Base-by-base conservation (phyloP, 805 yeast genomes). In the Cyberlindnera americana region DNA sequence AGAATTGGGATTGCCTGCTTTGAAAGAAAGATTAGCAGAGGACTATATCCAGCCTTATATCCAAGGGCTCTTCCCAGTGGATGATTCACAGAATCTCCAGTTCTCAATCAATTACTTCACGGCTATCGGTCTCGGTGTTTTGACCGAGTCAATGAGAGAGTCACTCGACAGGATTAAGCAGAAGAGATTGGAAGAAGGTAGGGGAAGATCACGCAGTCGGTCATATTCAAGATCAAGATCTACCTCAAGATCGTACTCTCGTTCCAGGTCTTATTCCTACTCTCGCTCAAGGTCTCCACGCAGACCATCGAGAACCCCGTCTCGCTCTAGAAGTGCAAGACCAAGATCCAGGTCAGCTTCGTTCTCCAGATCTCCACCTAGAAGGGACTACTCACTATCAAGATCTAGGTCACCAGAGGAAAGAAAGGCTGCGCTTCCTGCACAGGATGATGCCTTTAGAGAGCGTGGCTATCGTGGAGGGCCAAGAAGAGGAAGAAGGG, bases 31-130 rank as follows among this genome's bases (percentile, higher is more conserved):
- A 33, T 53, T 86, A 6, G 50, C 61, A 3, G 85, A 83, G 43
- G 73, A 70, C 0, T 73, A 73, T 41, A 65, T 77, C 14, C 67
- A 67, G 35, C 72, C 74, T 0, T 70, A 50, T 33, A 43, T 83
- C 23, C 49, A 44, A 2, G 87, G 87, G 0, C 48, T 90, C 27
- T 85, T 90, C 53, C 96, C 96, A 0, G 54, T 21, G 11, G 62
- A 61, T 2, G 70, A 69, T 39, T 67, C 70, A 6, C 81, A 77
- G 9, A 65, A 75, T 48, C 64, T 82, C 12, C 68, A 91, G 43
- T 91, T 90, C 57, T 73, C 95, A 2, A 88, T 89, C 56, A 91
- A 91, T 56, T 91, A 73, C 58, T 91, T 91, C 61, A 91, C 97
- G 0, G 96, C 97, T 1, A 88, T 91, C 46, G 95, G 95, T 0